phyloP scores from a whole-genome alignment of 1,284 basidiomycete species.

The Papiliotrema fonsecae region DNA sequence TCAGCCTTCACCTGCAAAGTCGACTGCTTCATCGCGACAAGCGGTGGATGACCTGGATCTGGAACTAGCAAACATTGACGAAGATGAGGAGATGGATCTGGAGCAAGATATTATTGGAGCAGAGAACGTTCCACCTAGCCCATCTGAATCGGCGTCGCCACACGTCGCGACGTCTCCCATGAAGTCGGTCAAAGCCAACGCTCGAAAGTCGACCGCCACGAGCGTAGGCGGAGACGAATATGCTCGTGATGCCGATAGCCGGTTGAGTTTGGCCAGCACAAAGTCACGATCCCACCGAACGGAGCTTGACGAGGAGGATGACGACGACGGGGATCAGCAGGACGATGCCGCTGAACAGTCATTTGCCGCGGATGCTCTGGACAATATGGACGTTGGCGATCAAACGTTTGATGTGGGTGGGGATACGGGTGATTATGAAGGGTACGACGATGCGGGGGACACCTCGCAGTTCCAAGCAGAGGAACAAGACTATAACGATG shows the following conservation, averaged over 20 bases:
- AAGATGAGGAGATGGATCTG: background rate
- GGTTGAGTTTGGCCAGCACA: background rate
- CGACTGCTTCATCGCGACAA: conserved; percentile 9
- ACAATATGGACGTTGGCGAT: background rate
- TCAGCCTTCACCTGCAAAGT: conserved; percentile 1
- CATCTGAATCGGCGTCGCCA: background rate
- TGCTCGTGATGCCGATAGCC: background rate
- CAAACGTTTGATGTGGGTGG: background rate
- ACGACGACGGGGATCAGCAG: conserved; percentile 2
- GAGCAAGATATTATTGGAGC: background rate
- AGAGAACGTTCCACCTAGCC: background rate
- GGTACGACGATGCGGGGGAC: conserved; percentile 9
- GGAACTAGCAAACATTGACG: conserved; percentile 3
- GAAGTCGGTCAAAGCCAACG: background rate
- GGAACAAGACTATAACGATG: background rate
- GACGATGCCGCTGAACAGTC: background rate
- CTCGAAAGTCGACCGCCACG: background rate
- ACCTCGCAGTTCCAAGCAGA: background rate
- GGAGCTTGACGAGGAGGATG: background rate
- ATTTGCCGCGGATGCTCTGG: background rate
- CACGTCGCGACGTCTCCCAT: background rate
- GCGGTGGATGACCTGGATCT: conserved; percentile 25
- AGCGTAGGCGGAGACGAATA: background rate
- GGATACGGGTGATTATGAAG: background rate
- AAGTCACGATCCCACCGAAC: background rate